Percentiles rank a stretch among this genome's conserved stretches.
These are phyloP conservation scores for Gracilaria vermiculophylla DNA, from an alignment of 23 red algal genomes.

Conservation along the genomic window DNA sequence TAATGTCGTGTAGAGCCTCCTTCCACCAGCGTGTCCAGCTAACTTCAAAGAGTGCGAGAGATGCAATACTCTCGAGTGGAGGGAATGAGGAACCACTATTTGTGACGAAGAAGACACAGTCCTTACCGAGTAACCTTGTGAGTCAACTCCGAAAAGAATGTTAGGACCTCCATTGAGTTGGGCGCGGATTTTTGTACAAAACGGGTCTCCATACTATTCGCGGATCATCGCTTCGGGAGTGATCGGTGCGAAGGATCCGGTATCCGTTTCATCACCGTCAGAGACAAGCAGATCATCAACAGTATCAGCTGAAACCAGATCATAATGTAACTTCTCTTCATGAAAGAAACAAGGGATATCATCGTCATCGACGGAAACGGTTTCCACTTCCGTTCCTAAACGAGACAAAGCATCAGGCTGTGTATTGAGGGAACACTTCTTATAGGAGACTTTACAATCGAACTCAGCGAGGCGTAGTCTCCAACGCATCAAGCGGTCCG, in stretches of 20 bases:
- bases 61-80: background rate
- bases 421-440: no score
- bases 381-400: no score
- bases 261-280: background rate
- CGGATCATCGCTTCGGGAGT: background rate
- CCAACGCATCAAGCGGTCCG: background rate
- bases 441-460: no score
- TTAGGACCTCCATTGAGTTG: no score
- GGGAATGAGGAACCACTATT: background rate
- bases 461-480: no score
- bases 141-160: no score
- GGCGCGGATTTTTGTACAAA: no score
- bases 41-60: background rate
- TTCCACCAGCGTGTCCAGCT: background rate
- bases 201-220: no score
- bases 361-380: background rate
- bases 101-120: background rate
- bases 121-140: no score
- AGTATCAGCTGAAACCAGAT: background rate
- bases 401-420: no score
- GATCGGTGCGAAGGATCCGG: background rate
- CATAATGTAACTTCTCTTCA: no score
- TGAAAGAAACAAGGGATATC: background rate
- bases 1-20: no score
- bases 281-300: background rate